Conservation (phyloP, 441 rosid genomes). For the Croton laevigatus region DNA sequence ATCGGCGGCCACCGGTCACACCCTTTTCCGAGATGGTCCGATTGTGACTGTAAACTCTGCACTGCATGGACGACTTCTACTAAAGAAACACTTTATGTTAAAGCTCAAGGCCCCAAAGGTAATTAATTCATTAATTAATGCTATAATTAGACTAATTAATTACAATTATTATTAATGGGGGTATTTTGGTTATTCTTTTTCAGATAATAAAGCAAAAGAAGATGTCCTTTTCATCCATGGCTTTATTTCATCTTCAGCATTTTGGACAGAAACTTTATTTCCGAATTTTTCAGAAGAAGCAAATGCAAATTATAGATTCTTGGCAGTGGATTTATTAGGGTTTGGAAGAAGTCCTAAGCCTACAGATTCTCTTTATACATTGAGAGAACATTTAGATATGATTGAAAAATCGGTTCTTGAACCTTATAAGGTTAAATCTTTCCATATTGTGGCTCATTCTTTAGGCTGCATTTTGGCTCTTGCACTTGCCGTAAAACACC, state of each 20-base stretch:
- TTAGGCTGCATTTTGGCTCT: conserved; percentile 95
- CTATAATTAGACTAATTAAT: too few species aligned
- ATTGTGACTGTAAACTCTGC: conserved; percentile 78
- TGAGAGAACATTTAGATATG: conserved; percentile 84
- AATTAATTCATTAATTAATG: conserved; percentile 7
- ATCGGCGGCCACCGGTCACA: conserved; percentile 38
- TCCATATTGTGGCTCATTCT: conserved; percentile 97
- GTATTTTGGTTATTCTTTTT: too few species aligned
- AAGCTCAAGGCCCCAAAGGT: conserved; percentile 68
- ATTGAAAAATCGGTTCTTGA: conserved; percentile 78
- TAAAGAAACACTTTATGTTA: conserved; percentile 64
- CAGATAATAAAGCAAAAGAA: conserved; percentile 49
- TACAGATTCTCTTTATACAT: conserved; percentile 80
- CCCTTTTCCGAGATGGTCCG: conserved; percentile 80
- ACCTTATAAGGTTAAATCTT: conserved; percentile 65
- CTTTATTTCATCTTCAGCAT: conserved; percentile 90
- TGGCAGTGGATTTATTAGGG: conserved; percentile 90
- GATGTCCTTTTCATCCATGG: conserved; percentile 94
- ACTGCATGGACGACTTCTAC: conserved; percentile 60
- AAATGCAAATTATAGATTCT: conserved; percentile 55
- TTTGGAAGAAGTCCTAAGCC: conserved; percentile 97
- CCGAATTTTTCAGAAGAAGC: conserved; percentile 68
- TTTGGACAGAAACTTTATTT: conserved; percentile 94
- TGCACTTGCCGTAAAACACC: conserved; percentile 74
- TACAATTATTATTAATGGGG: too few species aligned